A percentile compares a stretch with the other conserved stretches of the same genome.
These are phyloP conservation scores for Meyerozyma carpophila DNA, from an alignment of 1,139 yeast genomes.

Conservation along the genomic window DNA sequence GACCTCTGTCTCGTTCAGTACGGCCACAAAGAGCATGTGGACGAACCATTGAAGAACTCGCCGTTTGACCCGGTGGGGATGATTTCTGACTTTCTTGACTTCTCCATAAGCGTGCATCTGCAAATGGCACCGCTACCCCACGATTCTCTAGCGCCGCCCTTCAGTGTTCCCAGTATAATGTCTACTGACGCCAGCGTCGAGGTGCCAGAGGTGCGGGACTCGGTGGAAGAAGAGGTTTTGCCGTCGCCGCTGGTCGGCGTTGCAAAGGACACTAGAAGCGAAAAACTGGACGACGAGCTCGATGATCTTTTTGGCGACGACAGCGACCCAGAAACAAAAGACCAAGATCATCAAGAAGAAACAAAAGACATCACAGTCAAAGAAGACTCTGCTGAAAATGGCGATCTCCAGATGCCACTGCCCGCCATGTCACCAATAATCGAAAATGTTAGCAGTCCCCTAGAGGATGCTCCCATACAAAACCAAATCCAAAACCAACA, in stretches of 20 bases:
- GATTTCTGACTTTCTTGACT: slow-evolving; percentile 34
- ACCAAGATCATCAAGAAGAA: slow-evolving; percentile 3
- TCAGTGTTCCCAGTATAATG: slow-evolving; percentile 23
- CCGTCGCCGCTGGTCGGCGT: not conserved
- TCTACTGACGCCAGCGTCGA: slow-evolving; percentile 16
- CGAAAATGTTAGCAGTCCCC: not conserved
- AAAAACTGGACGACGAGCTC: slow-evolving; percentile 20
- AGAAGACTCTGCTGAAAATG: slow-evolving; percentile 1
- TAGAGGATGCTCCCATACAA: not conserved
- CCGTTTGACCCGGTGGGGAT: slow-evolving; percentile 26
- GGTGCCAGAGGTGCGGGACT: slow-evolving; percentile 2
- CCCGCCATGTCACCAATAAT: not conserved
- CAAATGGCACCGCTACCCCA: slow-evolving; percentile 5
- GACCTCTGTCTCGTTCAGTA: slow-evolving; percentile 57
- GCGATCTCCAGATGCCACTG: slow-evolving; percentile 1
- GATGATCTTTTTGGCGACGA: slow-evolving; percentile 43
- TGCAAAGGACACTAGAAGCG: not conserved
- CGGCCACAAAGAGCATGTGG: slow-evolving; percentile 15
- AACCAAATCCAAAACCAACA: not conserved
- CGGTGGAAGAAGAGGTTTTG: slow-evolving; percentile 2
- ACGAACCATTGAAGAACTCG: slow-evolving; percentile 1
- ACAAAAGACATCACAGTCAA: not conserved
- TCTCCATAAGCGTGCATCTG: slow-evolving; percentile 16
- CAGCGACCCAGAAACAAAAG: slow-evolving; percentile 18
- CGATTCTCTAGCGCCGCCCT: slow-evolving; percentile 10